Base-by-base conservation (phyloP, 192 early-diverging fungal genomes). In the Mortierella claussenii region DNA sequence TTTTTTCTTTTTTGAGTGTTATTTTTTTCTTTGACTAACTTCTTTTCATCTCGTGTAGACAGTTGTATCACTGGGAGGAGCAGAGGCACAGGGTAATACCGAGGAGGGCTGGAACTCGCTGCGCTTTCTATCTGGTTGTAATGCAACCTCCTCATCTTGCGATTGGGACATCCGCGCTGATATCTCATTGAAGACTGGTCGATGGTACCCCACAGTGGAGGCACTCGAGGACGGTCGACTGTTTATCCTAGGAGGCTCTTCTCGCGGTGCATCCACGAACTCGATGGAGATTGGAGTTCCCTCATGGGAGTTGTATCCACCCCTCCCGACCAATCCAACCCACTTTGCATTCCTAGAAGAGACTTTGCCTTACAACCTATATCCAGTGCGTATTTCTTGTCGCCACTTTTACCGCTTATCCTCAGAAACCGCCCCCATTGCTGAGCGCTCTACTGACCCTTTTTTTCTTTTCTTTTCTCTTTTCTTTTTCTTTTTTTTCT, bases 151-250 rank as follows among this genome's bases (percentile, higher is more conserved):
- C n/a, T 78, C 55, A 0, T 47, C n/a, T 10, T 85, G 83, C 47
- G 67, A 78, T 8, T 85, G 83, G 83, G 60, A 78, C 20, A 80
- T 63, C 6, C 80, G 60, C 13, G 34, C 54, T 20, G 61, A 80
- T 20, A 50, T 58, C 23, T 33, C 56, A n/a, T 75, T 85, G 56
- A 65, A 48, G 13, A 52, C 54, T 3, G 74, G 82, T 1, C 79
- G 83, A 4, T 85, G 83, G 83, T 85, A 85, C 59, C 83, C 83
- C 0, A 79, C 79, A 1, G 83, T 85, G 3, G 81, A 85, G 43
- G 53, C 82, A 37, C 36, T 85, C 17, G 79, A 76, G 0, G 81
- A 81, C 31, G 87, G 87, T 0, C 46, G 63, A 20, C 34, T 88
- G 1, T 80, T 85, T 12, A 85, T 88, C 45, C 52, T 87, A 15